These are phyloP conservation scores for Glomus cerebriforme DNA, from an alignment of 192 early-diverging fungal genomes.

Conservation along the genomic window DNA sequence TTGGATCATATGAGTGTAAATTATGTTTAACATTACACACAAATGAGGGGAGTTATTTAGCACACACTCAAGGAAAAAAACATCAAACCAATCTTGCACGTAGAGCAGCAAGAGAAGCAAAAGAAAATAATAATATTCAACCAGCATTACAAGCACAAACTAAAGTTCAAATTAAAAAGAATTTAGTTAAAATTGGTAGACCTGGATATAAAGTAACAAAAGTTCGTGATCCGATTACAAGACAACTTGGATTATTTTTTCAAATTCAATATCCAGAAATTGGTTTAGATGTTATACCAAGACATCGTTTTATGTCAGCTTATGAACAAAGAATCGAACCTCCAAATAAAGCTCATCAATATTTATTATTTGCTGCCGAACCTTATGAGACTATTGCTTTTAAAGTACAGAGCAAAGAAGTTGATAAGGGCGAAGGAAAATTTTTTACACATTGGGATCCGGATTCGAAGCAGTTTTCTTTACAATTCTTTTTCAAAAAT, in stretches of 20 bases:
- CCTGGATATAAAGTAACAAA: conserved; percentile 95
- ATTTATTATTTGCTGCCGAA: conserved; percentile 92
- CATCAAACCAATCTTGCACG: conserved; percentile 93
- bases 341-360: conserved; percentile 88
- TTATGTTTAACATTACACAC: conserved; percentile 83
- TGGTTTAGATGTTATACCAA: conserved; percentile 77
- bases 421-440: conserved; percentile 84
- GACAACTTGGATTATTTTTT: conserved; percentile 88
- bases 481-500: conserved; percentile 92
- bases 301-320: conserved; percentile 95
- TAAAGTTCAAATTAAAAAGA: conserved; percentile 59
- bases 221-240: conserved; percentile 82
- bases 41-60: conserved; percentile 93
- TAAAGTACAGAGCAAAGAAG: conserved; percentile 90
- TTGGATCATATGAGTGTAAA: conserved; percentile 81
- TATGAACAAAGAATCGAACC: conserved; percentile 92
- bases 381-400: conserved; percentile 95
- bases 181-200: conserved; percentile 91
- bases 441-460: conserved; percentile 96
- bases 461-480: conserved; percentile 80
- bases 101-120: conserved; percentile 84
- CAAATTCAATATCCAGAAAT: conserved; percentile 96
- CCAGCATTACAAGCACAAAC: conserved; percentile 47
- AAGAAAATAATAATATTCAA: conserved; percentile 57
- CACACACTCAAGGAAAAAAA: conserved; percentile 98